These are phyloP conservation scores for Picea glauca DNA, from an alignment of 75 land plant species.

Conservation along the genomic window DNA sequence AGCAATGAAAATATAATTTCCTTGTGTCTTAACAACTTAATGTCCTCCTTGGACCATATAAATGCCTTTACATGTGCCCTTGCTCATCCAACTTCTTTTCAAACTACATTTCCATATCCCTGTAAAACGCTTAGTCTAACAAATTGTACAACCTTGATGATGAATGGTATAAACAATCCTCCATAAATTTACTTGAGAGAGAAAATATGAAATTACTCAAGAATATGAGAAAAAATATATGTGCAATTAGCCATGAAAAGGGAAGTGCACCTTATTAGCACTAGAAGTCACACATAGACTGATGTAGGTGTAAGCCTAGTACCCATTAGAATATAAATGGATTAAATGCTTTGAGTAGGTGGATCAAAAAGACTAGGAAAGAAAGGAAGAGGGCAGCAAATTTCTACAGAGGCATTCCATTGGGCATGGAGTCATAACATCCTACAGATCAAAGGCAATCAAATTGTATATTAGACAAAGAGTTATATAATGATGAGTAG, in stretches of 20 bases:
- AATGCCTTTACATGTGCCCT: background rate
- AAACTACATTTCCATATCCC: background rate
- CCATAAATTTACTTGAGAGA: background rate
- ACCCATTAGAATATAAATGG: too few species aligned
- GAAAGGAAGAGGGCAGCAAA: too few species aligned
- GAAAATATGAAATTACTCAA: background rate
- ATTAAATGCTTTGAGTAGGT: too few species aligned
- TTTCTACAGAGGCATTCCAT: too few species aligned
- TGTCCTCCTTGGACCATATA: background rate
- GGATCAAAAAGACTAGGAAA: too few species aligned
- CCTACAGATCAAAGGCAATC: too few species aligned
- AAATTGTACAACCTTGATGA: background rate
- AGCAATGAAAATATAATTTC: background rate
- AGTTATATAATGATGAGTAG: too few species aligned
- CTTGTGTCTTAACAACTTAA: background rate
- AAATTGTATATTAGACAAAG: too few species aligned
- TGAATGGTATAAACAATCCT: background rate
- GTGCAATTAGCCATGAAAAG: background rate
- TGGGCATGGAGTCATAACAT: too few species aligned
- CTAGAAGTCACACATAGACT: too few species aligned
- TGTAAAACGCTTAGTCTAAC: background rate
- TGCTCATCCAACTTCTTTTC: background rate
- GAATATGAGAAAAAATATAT: background rate
- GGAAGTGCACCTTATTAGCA: too few species aligned
- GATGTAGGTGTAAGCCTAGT: too few species aligned